Conservation (phyloP, 306 rosid genomes). For the Prunus salicina region DNA sequence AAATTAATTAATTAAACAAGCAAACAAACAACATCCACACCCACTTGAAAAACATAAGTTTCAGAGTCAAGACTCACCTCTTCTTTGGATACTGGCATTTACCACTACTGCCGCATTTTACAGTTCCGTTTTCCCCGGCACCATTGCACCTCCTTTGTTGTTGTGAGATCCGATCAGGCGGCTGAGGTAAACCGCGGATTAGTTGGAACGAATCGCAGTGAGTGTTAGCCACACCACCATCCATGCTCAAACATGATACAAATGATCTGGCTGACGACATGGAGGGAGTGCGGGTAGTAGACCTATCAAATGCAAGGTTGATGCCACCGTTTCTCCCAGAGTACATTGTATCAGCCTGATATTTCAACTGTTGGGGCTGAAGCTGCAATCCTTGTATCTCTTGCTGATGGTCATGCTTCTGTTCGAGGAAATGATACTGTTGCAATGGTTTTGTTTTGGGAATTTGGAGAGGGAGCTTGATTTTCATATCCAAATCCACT, state of each 20-base stretch:
- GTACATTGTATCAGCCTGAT: conserved; percentile 60
- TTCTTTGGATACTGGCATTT: conserved; percentile 88
- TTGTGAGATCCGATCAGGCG: conserved; percentile 66
- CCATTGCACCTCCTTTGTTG: conserved; percentile 71
- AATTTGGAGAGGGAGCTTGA: conserved; percentile 54
- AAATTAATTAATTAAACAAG: neutral
- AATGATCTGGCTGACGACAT: conserved; percentile 79
- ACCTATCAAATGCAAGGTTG: conserved; percentile 71
- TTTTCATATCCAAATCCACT: conserved; percentile 42
- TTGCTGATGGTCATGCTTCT: conserved; percentile 12
- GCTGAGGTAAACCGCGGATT: conserved; percentile 52
- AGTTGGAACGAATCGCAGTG: conserved; percentile 70
- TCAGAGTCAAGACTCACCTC: conserved; percentile 51
- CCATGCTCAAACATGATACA: conserved; percentile 86
- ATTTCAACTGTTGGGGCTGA: conserved; percentile 54
- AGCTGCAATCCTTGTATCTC: conserved; percentile 39
- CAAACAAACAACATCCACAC: neutral
- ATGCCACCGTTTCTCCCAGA: conserved; percentile 63
- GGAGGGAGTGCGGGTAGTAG: conserved; percentile 74
- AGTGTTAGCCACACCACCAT: conserved; percentile 62
- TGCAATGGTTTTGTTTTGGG: conserved; percentile 42
- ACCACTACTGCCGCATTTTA: conserved; percentile 66
- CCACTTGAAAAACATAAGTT: neutral
- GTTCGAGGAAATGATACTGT: conserved; percentile 44
- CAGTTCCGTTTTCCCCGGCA: conserved; percentile 66